Evolutionary conservation across 2,329 filamentous ascomycete species (phyloP).

Genomic region (Clonostachys chloroleuca): DNA sequence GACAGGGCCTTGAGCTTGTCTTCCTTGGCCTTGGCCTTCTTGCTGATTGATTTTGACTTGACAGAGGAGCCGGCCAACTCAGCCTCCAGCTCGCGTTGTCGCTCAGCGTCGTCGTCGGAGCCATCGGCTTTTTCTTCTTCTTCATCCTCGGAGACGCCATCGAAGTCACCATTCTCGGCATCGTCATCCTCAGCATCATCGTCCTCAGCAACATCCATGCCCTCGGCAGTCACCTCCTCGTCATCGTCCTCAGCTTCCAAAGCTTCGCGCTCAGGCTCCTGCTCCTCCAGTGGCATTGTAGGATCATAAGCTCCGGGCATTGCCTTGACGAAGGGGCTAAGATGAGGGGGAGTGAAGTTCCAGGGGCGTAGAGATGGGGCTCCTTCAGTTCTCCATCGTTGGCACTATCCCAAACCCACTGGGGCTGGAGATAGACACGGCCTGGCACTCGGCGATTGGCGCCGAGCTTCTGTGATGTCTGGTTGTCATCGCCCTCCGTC

Average conservation of each 20-base stretch:
- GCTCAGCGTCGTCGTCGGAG: constrained; percentile 63
- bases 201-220: constrained; percentile 45
- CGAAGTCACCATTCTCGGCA: constrained; percentile 42
- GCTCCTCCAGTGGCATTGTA: constrained; percentile 76
- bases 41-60: constrained; percentile 39
- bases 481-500: constrained; percentile 53
- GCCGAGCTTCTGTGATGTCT: constrained; percentile 53
- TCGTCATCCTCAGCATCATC: constrained; percentile 37
- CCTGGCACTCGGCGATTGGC: constrained; percentile 78
- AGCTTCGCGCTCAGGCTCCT: constrained; percentile 83
- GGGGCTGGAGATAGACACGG: constrained; percentile 88
- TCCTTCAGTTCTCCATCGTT: constrained; percentile 88
- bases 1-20: constrained; percentile 66
- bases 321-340: constrained; percentile 92
- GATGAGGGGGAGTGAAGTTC: constrained; percentile 87
- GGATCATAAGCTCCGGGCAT: constrained; percentile 89
- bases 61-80: constrained; percentile 72
- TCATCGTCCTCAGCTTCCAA: constrained; percentile 61
- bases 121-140: constrained; percentile 34
- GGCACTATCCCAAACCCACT: constrained; percentile 97
- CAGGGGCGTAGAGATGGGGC: constrained; percentile 84
- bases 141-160: constrained; percentile 46
- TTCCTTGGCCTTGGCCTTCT: constrained; percentile 61
- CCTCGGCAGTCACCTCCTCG: constrained; percentile 39
- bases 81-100: constrained; percentile 89